These are phyloP conservation scores for Zygosaccharomyces sapae DNA, from an alignment of 1,139 yeast species.

Conservation along the genomic window DNA sequence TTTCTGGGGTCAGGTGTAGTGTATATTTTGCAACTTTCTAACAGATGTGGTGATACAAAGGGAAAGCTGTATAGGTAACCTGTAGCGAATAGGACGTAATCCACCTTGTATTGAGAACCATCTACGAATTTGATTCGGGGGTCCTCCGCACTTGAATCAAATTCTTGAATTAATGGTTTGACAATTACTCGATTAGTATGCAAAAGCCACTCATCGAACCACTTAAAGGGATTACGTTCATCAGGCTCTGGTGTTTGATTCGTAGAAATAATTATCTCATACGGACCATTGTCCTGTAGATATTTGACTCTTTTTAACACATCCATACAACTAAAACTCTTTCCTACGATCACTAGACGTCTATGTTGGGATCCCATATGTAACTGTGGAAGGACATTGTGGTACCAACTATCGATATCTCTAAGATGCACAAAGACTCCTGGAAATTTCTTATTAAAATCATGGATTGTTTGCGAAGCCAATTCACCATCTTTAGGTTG, in stretches of 20 bases:
- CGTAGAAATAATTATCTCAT: constrained; percentile 17
- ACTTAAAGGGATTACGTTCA: constrained; percentile 18
- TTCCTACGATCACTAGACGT: constrained; percentile 20
- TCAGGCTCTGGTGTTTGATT: constrained; percentile 17
- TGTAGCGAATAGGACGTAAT: constrained; percentile 43
- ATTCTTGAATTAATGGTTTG: constrained; percentile 15
- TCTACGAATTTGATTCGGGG: constrained; percentile 34
- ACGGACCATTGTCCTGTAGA: constrained; percentile 5
- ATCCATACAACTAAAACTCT: constrained; percentile 24
- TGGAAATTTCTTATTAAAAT: constrained; percentile 16
- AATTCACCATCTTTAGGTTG: constrained; percentile 8
- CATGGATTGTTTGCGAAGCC: constrained; percentile 13
- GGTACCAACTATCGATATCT: constrained; percentile 21
- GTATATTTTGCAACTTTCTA: constrained; percentile 14
- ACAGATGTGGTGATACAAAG: constrained; percentile 31
- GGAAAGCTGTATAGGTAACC: constrained; percentile 46
- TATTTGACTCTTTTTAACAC: constrained; percentile 17
- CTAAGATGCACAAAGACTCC: constrained; percentile 18
- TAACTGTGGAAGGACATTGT: constrained; percentile 10
- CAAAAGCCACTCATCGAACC: constrained; percentile 22
- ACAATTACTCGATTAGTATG: constrained; percentile 12
- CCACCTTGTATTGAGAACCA: constrained; percentile 39
- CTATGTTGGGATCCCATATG: constrained; percentile 5
- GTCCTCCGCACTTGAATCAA: constrained; percentile 3
- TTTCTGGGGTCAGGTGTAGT: constrained; percentile 18